Evolutionary conservation across 176 grass and related monocot genomes (phyloP), one percentile per base, ranked within the genome.

Genomic region (Microstegium vimineum): DNA sequence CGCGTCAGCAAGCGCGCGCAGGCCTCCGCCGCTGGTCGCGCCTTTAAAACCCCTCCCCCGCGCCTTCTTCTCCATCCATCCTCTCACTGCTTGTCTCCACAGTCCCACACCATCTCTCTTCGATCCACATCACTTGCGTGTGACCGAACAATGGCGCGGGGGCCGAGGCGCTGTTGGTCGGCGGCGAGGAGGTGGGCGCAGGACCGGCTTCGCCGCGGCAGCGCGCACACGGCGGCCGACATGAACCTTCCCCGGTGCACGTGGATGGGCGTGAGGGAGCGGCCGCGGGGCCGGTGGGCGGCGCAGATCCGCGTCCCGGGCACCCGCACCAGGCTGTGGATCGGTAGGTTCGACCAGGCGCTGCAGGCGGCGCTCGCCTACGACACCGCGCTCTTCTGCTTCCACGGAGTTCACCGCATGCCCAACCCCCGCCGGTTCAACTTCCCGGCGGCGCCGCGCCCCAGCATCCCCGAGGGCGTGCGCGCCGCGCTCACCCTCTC

Each of bases 271-370:
- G 87, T 81, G 63, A 62, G 82, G 51, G 12, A 5, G 4, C 71
- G 71, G 20, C 20, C 3, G 1, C 70, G 64, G 52, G 77, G 54
- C 0, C 18, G 87, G 1, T 89, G 54, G 77, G 70, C 87, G 42
- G 71, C 77, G 25, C 76, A 85, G 87, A 71, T 89, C 72, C 77
- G 82, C 34, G 1, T 89, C 34, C 87, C 82, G 11, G 6, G 11
- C 63, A 52, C 18, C 13, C 71, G 32, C 40, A 0, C 51, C 20
- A 69, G 54, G 70, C 42, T 82, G 10, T 85, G 87, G 87, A 38
- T 89, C 5, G 82, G 82, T 34, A 69, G 34, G 5, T 89, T 82
- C 66, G 8, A 11, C 11, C 3, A 22, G 15, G 42, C 71, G 1
- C 1, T 15, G 56, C 2, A 81, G 56, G 87, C 72, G 28, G 78